Evolutionary conservation across 202 grass and related monocot genomes (phyloP).

Genomic region (Dendrocalamus latiflorus): DNA sequence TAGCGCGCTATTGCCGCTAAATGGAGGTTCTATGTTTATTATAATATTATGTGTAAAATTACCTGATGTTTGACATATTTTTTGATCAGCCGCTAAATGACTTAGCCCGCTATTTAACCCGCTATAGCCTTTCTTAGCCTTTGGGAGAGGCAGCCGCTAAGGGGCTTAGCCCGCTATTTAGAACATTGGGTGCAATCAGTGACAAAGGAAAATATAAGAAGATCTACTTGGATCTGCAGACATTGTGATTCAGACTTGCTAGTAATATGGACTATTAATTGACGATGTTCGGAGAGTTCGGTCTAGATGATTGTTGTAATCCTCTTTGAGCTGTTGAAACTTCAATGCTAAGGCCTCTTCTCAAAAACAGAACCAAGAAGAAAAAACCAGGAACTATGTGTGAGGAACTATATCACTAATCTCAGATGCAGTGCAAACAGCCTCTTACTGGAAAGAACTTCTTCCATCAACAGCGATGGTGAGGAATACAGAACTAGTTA

Average conservation of each 20-base stretch:
- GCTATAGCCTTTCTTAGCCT: no score
- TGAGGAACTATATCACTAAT: neutral
- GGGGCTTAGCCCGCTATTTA: no score
- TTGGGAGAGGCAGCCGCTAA: no score
- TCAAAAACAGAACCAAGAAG: neutral
- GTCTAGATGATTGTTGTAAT: neutral
- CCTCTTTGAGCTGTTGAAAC: neutral
- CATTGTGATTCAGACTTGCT: neutral
- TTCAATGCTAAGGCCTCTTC: neutral
- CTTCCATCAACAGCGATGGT: neutral
- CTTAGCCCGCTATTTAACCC: no score
- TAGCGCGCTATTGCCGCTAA: no score
- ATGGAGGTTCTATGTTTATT: no score
- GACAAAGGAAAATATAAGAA: conserved; percentile 1
- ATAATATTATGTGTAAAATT: no score
- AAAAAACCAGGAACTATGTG: neutral
- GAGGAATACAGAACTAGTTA: conserved; percentile 7
- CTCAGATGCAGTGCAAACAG: neutral
- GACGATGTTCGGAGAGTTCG: neutral
- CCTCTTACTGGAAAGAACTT: neutral
- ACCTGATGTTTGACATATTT: no score
- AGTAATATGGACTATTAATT: neutral
- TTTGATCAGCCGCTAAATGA: no score
- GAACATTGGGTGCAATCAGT: no score
- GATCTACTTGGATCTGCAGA: neutral